Base-by-base conservation (phyloP, 495 filamentous ascomycete genomes). In the Podospora pseudocomata region DNA sequence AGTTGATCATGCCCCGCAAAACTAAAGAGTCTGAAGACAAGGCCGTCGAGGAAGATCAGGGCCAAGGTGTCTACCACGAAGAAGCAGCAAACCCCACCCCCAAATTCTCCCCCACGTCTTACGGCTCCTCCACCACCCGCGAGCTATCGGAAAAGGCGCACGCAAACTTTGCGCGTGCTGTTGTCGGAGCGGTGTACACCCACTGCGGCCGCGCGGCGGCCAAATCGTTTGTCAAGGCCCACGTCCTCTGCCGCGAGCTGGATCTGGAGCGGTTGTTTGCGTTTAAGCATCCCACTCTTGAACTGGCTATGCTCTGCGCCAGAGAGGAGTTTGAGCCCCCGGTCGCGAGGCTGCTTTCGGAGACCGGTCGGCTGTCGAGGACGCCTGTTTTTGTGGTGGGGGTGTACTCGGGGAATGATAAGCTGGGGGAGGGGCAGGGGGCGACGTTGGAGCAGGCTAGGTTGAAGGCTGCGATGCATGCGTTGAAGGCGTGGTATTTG, bases 341-440 rank as follows among this genome's bases (percentile, higher is more conserved):
- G 5, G 87, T 97, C 20, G 95, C 95, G 39, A 86, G 94, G 63
- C 84, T 98, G 55, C 81, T 96, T 63, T 89, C 86, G 68, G 95
- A 99, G 82, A 97, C 95, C 18, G 95, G 95, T 74, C 86, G 96
- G 65, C 76, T 83, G 72, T 92, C 88, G 70, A 86, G 91, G 74
- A 87, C 89, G 70, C 94, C 95, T 9, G 95, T 98, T 49, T 98
- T 91, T 73, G 87, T 97, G n/a, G 92, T 99, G 16, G 96, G 94
- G 27, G 92, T 98, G 66, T 99, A 89, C 81, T 91, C 88, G 55
- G 96, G 94, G 23, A 79, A 85, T 66, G 93, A 98, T 74, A 91
- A 92, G 85, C 82, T 99, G 60, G 94, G 95, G 64, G 94, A 98
- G 79, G 96, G 88, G 34, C 81, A 87, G 67, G 95, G 90, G 49